A percentile compares a stretch with the other conserved stretches of the same genome.
Conservation (phyloP, 2,329 filamentous ascomycete species). For the Cercospora sp. region DNA sequence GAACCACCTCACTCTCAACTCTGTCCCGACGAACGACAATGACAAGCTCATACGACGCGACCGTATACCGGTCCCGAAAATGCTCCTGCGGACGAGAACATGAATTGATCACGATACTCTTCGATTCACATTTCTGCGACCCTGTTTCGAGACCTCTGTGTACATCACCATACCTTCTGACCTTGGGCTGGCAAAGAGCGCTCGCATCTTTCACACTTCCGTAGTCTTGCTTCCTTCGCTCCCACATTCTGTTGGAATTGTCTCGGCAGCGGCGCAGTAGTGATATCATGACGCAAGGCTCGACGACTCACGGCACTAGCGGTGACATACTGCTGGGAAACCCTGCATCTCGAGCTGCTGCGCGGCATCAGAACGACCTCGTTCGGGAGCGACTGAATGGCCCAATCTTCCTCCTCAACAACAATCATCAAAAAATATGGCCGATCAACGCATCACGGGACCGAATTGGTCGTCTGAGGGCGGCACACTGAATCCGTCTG, state of each 20-base stretch:
- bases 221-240: not conserved
- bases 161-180: too few species aligned
- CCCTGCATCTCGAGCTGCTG: too few species aligned
- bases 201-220: not conserved
- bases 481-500: not conserved
- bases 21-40: not conserved
- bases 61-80: not conserved
- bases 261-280: not conserved
- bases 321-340: too few species aligned
- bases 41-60: not conserved
- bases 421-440: not conserved
- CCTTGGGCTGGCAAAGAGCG: not conserved
- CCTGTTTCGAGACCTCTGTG: not conserved
- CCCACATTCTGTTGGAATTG: not conserved
- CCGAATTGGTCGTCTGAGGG: not conserved
- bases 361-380: too few species aligned
- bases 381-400: too few species aligned
- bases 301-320: too few species aligned
- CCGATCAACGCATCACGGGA: not conserved
- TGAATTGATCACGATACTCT: not conserved
- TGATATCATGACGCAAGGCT: not conserved
- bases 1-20: not conserved
- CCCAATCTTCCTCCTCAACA: not conserved
- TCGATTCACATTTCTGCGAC: not conserved
- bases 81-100: not conserved